A percentile compares a stretch with the other conserved stretches of the same genome.
Conservation (phyloP, 2,329 filamentous ascomycete genomes). For the Sclerotinia sclerotiorum region DNA sequence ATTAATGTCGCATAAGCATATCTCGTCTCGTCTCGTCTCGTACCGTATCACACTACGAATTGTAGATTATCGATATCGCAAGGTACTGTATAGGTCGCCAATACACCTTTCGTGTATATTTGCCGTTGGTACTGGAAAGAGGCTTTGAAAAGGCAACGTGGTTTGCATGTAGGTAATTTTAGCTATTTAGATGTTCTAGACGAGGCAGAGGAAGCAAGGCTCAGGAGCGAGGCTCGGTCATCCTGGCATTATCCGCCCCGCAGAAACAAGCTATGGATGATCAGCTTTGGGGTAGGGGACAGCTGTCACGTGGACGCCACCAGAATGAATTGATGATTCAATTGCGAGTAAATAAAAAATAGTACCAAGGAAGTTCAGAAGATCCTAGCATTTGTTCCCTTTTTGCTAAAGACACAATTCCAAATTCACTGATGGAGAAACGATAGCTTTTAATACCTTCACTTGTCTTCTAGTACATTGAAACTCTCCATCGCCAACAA, state of each 20-base stretch:
- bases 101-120: background rate
- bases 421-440: constrained; percentile 32
- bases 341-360: constrained; percentile 1
- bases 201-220: constrained; percentile 16
- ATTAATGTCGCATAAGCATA: constrained; percentile 12
- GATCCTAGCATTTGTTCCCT: background rate
- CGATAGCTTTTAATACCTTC: constrained; percentile 22
- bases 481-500: constrained; percentile 37
- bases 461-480: background rate
- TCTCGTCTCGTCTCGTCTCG: background rate
- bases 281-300: background rate
- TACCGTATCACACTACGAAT: background rate
- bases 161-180: background rate
- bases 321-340: constrained; percentile 1
- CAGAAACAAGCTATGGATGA: constrained; percentile 10
- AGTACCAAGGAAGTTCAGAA: constrained; percentile 1
- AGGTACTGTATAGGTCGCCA: background rate
- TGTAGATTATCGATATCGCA: background rate
- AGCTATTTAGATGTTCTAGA: background rate
- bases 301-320: no score
- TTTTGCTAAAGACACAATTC: background rate
- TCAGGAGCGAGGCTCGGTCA: constrained; percentile 1
- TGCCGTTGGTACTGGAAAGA: background rate
- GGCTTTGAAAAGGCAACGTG: background rate
- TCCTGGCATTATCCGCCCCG: constrained; percentile 6